These are phyloP conservation scores for Phytophthora brassicae DNA, from an alignment of 352 stramenopile species.

Conservation along the genomic window DNA sequence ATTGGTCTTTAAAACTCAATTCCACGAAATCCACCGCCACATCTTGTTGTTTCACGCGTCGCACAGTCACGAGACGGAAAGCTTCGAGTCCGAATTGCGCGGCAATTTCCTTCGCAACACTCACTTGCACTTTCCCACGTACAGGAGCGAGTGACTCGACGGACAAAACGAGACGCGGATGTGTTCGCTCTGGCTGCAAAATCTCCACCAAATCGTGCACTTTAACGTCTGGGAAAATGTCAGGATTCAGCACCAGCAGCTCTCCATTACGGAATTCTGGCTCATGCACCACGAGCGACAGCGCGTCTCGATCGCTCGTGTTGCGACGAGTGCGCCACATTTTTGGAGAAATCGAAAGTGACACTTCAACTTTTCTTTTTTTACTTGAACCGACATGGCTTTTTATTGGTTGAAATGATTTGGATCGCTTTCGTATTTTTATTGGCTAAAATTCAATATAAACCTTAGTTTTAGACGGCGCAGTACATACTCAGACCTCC, in stretches of 20 bases:
- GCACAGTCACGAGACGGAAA: conserved; percentile 56
- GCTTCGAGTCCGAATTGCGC: conserved; percentile 72
- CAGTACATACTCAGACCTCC: background rate
- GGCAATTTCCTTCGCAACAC: conserved; percentile 72
- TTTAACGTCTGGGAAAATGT: conserved; percentile 59
- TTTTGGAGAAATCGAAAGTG: too few relatives aligned
- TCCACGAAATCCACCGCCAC: conserved; percentile 85
- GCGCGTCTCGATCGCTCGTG: conserved; percentile 39
- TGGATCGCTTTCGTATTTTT: background rate
- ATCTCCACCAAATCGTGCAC: conserved; percentile 67
- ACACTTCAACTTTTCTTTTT: background rate
- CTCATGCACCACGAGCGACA: conserved; percentile 73
- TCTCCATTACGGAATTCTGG: conserved; percentile 68
- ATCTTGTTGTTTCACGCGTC: conserved; percentile 56
- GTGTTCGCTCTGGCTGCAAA: conserved; percentile 50
- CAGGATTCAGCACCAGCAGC: conserved; percentile 76
- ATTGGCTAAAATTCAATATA: conserved; percentile 11
- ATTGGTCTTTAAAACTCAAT: conserved; percentile 91
- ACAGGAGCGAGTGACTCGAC: conserved; percentile 65
- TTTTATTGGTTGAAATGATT: conserved; percentile 6
- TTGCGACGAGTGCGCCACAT: conserved; percentile 40
- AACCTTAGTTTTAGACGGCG: too few relatives aligned
- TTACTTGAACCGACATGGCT: background rate
- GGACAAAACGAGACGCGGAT: conserved; percentile 66
- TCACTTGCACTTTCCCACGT: conserved; percentile 76